These are phyloP conservation scores for Lumnitzera littorea DNA, from an alignment of 345 rosid genomes.

Conservation along the genomic window DNA sequence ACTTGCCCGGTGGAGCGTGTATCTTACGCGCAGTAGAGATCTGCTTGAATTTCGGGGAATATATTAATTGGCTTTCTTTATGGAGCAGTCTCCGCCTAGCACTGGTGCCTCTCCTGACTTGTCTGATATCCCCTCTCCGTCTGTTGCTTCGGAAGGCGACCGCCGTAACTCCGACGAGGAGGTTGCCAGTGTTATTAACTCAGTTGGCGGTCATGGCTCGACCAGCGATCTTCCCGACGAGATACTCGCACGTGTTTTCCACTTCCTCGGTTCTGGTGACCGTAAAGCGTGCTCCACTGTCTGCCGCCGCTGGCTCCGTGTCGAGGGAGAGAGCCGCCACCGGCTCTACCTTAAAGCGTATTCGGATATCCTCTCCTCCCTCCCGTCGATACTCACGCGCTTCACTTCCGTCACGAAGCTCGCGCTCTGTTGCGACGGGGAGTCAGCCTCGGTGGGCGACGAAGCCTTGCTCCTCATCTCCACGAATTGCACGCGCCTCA, in stretches of 20 bases:
- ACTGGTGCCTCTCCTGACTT: too few species aligned
- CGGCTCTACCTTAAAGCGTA: conserved; percentile 56
- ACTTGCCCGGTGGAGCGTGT: too few species aligned
- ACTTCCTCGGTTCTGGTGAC: conserved; percentile 56
- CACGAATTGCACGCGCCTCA: conserved; percentile 47
- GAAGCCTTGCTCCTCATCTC: conserved; percentile 54
- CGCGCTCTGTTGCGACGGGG: conserved; percentile 69
- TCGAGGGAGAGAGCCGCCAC: conserved; percentile 69
- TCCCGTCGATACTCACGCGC: conserved; percentile 47
- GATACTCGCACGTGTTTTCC: conserved; percentile 72
- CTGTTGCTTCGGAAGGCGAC: too few species aligned
- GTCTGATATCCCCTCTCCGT: too few species aligned
- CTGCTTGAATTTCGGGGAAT: too few species aligned
- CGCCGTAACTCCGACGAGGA: too few species aligned
- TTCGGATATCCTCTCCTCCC: conserved; percentile 30
- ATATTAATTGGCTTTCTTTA: too few species aligned
- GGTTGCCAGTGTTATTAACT: too few species aligned
- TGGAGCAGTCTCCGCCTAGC: too few species aligned
- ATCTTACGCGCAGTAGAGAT: too few species aligned
- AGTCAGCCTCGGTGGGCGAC: conserved; percentile 50
- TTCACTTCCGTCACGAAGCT: conserved; percentile 69
- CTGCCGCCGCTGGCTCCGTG: conserved; percentile 67
- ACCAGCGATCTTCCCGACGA: conserved; percentile 70
- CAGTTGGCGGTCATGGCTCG: neutral
- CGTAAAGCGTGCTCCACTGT: conserved; percentile 71